Conservation (phyloP, 306 rosid genomes). For the Hylodesmum podocarpum region DNA sequence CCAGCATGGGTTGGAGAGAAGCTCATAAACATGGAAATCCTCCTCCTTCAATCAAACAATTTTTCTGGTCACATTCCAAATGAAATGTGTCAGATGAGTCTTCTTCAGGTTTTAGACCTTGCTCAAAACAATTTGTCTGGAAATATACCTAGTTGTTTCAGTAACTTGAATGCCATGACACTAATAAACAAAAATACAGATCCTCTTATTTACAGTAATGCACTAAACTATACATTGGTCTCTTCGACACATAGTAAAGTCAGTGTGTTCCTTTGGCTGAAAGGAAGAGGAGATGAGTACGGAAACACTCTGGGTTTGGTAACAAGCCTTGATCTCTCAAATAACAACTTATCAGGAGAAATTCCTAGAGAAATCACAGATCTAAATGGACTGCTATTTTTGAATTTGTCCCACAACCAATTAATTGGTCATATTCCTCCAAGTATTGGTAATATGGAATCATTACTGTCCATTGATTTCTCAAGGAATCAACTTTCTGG, state of each 20-base stretch:
- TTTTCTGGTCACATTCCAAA: not conserved
- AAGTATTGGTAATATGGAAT: constrained; percentile 16
- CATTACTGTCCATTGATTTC: constrained; percentile 20
- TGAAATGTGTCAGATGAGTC: not conserved
- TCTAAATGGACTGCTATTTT: not conserved
- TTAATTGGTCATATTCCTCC: constrained; percentile 28
- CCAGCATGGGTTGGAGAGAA: constrained; percentile 6
- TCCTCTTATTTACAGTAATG: not conserved
- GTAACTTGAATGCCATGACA: constrained; percentile 22
- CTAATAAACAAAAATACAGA: not conserved
- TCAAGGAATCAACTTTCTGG: constrained; percentile 35
- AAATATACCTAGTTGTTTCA: constrained; percentile 27
- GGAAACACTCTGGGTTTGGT: not conserved
- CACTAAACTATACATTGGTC: fast-evolving
- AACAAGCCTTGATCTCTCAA: not conserved
- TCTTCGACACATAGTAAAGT: not conserved
- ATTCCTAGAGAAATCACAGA: not conserved
- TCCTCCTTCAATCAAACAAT: not conserved
- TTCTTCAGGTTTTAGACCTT: constrained; percentile 22
- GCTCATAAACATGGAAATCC: not conserved
- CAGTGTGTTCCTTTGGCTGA: not conserved
- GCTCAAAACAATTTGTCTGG: constrained; percentile 30
- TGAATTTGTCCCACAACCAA: constrained; percentile 35
- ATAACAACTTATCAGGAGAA: not conserved
- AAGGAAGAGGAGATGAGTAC: not conserved